phyloP scores from a whole-genome alignment of 1,284 basidiomycete species.

The Rhodotorula sp. region DNA sequence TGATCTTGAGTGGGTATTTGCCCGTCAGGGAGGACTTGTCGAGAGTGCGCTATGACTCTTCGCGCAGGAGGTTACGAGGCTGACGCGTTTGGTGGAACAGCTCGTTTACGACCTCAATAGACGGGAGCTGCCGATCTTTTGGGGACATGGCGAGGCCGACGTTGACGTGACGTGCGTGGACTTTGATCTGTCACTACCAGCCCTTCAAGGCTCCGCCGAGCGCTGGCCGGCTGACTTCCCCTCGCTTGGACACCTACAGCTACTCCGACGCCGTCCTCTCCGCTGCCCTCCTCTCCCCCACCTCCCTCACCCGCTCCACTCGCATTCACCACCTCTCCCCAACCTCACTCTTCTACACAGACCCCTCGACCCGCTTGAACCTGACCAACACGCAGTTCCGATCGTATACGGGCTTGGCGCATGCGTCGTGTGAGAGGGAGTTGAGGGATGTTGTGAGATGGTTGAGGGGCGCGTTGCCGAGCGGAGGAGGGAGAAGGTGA shows the following conservation, averaged over 20 bases:
- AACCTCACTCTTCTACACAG: constrained; percentile 1
- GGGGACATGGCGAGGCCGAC: constrained; percentile 33
- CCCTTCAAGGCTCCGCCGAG: too few relatives aligned
- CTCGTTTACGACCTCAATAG: constrained; percentile 21
- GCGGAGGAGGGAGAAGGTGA: too few relatives aligned
- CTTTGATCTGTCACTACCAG: too few relatives aligned
- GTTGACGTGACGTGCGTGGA: constrained; percentile 20
- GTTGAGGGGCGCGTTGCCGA: too few relatives aligned
- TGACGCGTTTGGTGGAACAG: constrained; percentile 3
- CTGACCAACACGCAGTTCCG: constrained; percentile 13
- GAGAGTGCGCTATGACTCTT: constrained; percentile 1
- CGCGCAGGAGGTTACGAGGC: too few relatives aligned
- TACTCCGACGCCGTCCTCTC: constrained; percentile 24
- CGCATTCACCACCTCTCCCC: constrained; percentile 1
- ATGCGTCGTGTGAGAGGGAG: too few relatives aligned
- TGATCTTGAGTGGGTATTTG: constrained; percentile 27
- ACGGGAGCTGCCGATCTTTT: constrained; percentile 24
- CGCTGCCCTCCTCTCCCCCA: constrained; percentile 7
- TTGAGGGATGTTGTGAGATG: too few relatives aligned
- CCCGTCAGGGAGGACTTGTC: constrained; percentile 25
- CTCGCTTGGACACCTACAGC: constrained; percentile 7
- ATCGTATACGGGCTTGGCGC: constrained; percentile 4
- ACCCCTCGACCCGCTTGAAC: constrained; percentile 17
- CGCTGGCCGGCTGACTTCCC: too few relatives aligned
- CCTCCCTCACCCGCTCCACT: neutral